These are phyloP conservation scores for Phytophthora sojae DNA, from an alignment of 352 stramenopile species.

Conservation along the genomic window DNA sequence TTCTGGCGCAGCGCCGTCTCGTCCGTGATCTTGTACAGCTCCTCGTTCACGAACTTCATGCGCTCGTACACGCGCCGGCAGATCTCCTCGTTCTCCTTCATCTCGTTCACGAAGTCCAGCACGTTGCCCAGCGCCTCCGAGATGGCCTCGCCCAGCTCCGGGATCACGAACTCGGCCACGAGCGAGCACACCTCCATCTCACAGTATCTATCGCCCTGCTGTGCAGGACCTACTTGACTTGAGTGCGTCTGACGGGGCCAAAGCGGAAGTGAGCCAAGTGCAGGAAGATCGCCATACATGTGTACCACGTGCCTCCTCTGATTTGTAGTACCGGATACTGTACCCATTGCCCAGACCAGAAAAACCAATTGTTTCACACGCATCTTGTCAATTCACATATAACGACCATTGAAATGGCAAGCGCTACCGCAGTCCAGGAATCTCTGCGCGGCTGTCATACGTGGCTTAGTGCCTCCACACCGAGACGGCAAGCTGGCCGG, in stretches of 20 bases:
- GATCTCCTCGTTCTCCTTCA: constrained; percentile 39
- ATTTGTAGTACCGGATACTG: not conserved
- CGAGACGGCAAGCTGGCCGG: too few relatives aligned
- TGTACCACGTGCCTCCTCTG: not conserved
- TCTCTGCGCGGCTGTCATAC: too few relatives aligned
- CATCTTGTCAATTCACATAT: not conserved
- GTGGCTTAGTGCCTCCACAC: too few relatives aligned
- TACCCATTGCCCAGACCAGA: not conserved
- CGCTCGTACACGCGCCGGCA: constrained; percentile 29
- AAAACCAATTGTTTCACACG: not conserved
- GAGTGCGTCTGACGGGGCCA: not conserved
- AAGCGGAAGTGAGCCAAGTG: not conserved
- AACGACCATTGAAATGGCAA: too few relatives aligned
- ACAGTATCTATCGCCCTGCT: too few relatives aligned
- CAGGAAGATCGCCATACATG: not conserved
- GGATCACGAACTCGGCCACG: constrained; percentile 47
- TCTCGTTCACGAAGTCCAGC: constrained; percentile 33
- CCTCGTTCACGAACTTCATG: constrained; percentile 37
- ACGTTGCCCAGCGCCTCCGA: constrained; percentile 37
- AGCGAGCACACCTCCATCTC: constrained; percentile 14
- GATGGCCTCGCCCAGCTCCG: constrained; percentile 44
- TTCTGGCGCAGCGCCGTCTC: constrained; percentile 37
- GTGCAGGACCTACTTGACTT: not conserved
- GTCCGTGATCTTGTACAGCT: constrained; percentile 45
- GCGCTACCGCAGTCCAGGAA: too few relatives aligned